phyloP scores from a whole-genome alignment of 2,329 filamentous ascomycete species.

The Xylaria arbuscula region DNA sequence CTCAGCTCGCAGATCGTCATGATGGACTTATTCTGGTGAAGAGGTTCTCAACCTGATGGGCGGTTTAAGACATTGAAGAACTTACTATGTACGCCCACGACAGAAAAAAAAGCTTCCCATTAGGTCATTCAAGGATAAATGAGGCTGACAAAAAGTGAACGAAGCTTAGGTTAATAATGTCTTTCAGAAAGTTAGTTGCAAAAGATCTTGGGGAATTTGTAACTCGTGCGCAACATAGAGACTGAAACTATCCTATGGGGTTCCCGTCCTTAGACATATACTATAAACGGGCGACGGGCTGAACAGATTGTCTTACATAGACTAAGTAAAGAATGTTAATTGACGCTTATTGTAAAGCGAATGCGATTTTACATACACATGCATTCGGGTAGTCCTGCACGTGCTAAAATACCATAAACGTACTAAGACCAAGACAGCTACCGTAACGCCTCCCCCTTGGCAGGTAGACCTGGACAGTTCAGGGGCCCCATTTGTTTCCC shows the following conservation, averaged over 20 bases:
- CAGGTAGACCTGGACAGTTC: not conserved
- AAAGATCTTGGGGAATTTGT: not conserved
- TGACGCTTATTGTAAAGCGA: too few species aligned
- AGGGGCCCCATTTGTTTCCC: not conserved
- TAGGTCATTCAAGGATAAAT: conserved; percentile 1
- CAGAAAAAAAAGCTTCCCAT: not conserved
- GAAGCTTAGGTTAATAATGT: too few species aligned
- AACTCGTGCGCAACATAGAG: not conserved
- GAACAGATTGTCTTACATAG: too few species aligned
- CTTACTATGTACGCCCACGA: not conserved
- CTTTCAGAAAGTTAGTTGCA: not conserved
- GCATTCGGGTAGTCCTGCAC: conserved; percentile 13
- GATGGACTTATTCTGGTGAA: not conserved
- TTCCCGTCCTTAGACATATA: too few species aligned
- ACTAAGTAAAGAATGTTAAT: too few species aligned
- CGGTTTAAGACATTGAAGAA: not conserved
- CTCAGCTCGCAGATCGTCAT: not conserved
- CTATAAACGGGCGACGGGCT: too few species aligned
- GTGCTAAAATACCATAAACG: conserved; percentile 29
- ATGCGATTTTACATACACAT: too few species aligned
- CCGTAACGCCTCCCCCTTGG: not conserved
- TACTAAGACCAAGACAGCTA: not conserved
- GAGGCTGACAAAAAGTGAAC: not conserved
- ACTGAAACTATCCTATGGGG: not conserved
- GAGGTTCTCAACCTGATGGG: not conserved